Conservation (phyloP, 257 asterid genomes). For the Knoxia roxburghii region DNA sequence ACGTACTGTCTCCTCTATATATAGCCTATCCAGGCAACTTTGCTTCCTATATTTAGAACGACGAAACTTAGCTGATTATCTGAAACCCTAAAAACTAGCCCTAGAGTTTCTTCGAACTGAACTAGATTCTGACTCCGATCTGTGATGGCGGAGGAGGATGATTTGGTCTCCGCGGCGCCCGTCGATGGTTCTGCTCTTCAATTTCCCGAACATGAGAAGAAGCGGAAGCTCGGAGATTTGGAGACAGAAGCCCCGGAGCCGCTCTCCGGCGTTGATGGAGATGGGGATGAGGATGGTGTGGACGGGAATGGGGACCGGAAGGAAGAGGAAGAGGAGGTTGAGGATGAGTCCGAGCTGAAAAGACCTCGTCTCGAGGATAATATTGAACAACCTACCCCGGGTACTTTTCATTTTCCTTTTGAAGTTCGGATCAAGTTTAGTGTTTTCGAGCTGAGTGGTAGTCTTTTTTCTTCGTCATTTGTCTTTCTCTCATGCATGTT, state of each 20-base stretch:
- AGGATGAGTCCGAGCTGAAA: slow-evolving; percentile 62
- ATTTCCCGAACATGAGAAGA: slow-evolving; percentile 44
- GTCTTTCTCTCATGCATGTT: no score
- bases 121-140: slow-evolving; percentile 7
- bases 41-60: no score
- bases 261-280: slow-evolving; percentile 25
- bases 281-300: slow-evolving; percentile 15
- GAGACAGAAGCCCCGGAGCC: slow-evolving; percentile 44
- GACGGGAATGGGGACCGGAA: slow-evolving; percentile 26
- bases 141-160: slow-evolving; percentile 51
- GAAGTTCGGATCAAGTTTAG: neutral
- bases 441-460: neutral
- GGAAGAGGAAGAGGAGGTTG: slow-evolving; percentile 42
- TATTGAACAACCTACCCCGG: slow-evolving; percentile 23
- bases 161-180: slow-evolving; percentile 26
- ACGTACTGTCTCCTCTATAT: no score
- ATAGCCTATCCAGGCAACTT: no score
- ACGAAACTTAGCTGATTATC: no score
- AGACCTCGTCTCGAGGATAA: slow-evolving; percentile 73
- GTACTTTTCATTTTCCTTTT: slow-evolving; percentile 27
- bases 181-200: slow-evolving; percentile 21
- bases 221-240: slow-evolving; percentile 82
- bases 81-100: slow-evolving; percentile 12
- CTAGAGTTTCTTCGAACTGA: slow-evolving; percentile 2
- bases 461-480: no score